Base-by-base conservation (phyloP, 2,329 filamentous ascomycete genomes). In the Ophiostoma piceae region DNA sequence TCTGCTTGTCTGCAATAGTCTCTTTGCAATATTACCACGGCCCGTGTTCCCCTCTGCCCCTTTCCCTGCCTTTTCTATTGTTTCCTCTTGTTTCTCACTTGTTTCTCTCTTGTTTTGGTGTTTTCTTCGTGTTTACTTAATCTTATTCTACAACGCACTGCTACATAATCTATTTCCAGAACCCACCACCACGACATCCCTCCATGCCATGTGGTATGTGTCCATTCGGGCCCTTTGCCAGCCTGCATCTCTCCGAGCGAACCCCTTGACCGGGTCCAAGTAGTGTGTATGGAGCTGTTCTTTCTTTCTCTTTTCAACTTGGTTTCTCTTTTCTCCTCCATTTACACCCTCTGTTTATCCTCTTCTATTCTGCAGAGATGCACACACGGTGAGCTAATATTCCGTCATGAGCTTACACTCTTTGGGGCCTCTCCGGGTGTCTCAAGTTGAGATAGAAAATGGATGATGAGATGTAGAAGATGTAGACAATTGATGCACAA, bases 131-230 rank as follows among this genome's bases (percentile, higher is more conserved):
- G 57, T 26, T 26, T 62, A 29, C 32, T 26, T 62, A 26, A 19
- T 19, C 43, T 19, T 19, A 14, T 5, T 47, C 1, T 47, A n/a
- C 43, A n/a, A 1, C 16, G 6, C 6, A 47, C 7, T 47, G 1
- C 43, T n/a, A 19, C 16, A 47, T 47, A 19, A n/a, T 47, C 19
- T 47, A 47, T 47, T 47, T 47, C 16, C 16, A 8, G 19, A 47
- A 47, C 43, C 43, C 43, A 47, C 43, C 43, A 47, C 16, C 51
- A 57, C 51, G 4, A 26, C 51, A 57, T 57, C 51, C 51, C 51
- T 57, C 51, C n/a, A 57, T 29, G 51, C 51, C 51, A 57, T 57
- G 51, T 57, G 51, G 51, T 57, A 26, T 26, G 51, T 57, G 51
- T 57, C 51, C 51, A 57, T 57, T 57, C 51, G 51, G 51, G 26